These are phyloP conservation scores for Glonium stellatum DNA, from an alignment of 495 filamentous ascomycete genomes.

Conservation along the genomic window DNA sequence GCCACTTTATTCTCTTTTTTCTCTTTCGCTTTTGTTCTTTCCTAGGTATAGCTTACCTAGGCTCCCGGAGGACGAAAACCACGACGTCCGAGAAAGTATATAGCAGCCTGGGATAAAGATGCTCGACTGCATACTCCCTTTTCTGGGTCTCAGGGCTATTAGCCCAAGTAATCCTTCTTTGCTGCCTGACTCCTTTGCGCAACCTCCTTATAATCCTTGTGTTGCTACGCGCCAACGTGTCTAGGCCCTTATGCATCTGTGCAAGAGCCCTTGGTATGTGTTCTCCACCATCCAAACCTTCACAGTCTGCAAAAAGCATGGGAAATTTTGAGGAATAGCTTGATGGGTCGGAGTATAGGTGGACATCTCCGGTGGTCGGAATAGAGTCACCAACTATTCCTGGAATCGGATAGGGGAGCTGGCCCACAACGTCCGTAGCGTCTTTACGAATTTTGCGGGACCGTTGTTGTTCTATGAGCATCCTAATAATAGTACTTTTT, in stretches of 20 bases:
- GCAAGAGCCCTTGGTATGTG: conserved; percentile 22
- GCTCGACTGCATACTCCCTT: conserved; percentile 27
- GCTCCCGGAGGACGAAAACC: conserved; percentile 31
- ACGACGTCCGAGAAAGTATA: conserved; percentile 37
- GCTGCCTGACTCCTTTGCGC: neutral
- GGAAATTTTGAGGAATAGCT: conserved; percentile 16
- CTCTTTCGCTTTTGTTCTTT: too few relatives aligned
- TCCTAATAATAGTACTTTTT: too few relatives aligned
- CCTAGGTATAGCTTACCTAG: conserved; percentile 23
- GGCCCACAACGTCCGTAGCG: too few relatives aligned
- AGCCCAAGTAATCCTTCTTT: conserved; percentile 7
- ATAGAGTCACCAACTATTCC: conserved; percentile 15
- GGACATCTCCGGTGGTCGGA: conserved; percentile 35
- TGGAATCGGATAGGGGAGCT: too few relatives aligned
- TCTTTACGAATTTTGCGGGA: too few relatives aligned
- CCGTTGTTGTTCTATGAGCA: too few relatives aligned
- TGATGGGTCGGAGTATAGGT: conserved; percentile 32
- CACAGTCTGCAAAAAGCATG: conserved; percentile 36
- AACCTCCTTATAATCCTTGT: conserved; percentile 6
- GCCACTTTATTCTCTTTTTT: too few relatives aligned
- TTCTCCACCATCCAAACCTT: conserved; percentile 34
- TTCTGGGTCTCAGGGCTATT: conserved; percentile 7
- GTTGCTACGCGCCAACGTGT: conserved; percentile 2
- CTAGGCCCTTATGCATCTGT: conserved; percentile 11
- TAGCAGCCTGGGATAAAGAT: conserved; percentile 35